Base-by-base conservation (phyloP, 768 basidiomycete genomes). In the Panellus pusillus region DNA sequence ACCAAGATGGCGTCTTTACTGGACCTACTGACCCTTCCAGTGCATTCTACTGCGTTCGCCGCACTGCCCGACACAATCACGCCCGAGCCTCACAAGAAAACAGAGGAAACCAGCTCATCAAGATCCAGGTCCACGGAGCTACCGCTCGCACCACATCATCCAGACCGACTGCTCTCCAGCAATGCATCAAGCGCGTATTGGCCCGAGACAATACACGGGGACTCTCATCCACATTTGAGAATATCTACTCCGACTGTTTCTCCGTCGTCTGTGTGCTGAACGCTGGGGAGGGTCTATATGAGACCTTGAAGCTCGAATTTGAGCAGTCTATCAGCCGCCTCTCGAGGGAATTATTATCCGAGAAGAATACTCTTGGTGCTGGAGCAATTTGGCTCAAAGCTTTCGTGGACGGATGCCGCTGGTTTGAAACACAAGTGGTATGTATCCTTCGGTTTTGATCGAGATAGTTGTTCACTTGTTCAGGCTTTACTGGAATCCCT, bases 341-440 rank as follows among this genome's bases (percentile, higher is more conserved):
- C 8, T 71, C 71, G 15, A 66, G 52, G 5, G 67, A 67, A 1
- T 77, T 91, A 12, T 44, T 60, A 6, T 18, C 32, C 6, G 52
- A 35, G 17, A 50, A 43, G 37, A 37, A 35, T 19, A 59, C 60
- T 6, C 36, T 41, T 36, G 39, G 15, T 3, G 40, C 68, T 14
- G 75, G 73, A 13, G 74, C 81, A 24, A 67, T 69, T 1, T 93
- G 89, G 86, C 66, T 91, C 4, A 60, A 55, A 0, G 69, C 70
- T n/a, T 82, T 92, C 50, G 82, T 82, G 6, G 64, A 70, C 9
- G 67, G 70, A 1, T 86, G 83, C 63, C 72, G 73, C 20, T 87
- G 85, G 84, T 91, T 86, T 40, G 81, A 87, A 58, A 67, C 67
- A 31, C 77, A 81, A 65, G 75, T 90, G 58, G 87, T 89, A 66